Percentiles rank a stretch among this genome's conserved stretches.
Evolutionary conservation across 129 eudicot species (phyloP).

Genomic region (Glebionis coronaria): DNA sequence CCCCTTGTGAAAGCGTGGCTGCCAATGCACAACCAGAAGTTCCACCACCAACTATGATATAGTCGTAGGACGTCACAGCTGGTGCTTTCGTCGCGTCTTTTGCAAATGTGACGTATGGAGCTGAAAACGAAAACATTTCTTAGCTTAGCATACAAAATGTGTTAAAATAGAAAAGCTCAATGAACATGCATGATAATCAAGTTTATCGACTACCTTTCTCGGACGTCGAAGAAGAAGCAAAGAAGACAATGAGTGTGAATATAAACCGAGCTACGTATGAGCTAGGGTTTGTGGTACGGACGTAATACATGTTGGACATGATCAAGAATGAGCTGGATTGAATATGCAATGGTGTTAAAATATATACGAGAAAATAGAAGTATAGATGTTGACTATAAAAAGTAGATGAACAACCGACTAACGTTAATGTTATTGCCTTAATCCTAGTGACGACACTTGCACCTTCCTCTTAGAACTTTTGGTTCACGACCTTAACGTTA

Average conservation of each 20-base stretch:
- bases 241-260: conserved; percentile 3
- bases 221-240: conserved; percentile 23
- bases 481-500: neutral
- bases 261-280: neutral
- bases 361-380: neutral
- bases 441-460: conserved; percentile 17
- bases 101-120: conserved; percentile 74
- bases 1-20: conserved; percentile 64
- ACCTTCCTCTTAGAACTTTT: neutral
- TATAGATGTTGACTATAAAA: conserved; percentile 9
- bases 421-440: neutral
- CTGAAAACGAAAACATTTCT: conserved; percentile 29
- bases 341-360: too few species aligned
- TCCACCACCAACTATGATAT: conserved; percentile 87
- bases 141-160: neutral
- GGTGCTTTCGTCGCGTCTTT: conserved; percentile 61
- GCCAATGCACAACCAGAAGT: conserved; percentile 88
- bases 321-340: neutral
- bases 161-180: neutral
- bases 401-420: conserved; percentile 24
- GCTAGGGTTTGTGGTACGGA: too few species aligned
- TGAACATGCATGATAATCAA: neutral
- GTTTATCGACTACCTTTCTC: conserved; percentile 21
- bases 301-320: neutral
- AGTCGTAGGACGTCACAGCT: conserved; percentile 44